phyloP scores from a whole-genome alignment of 192 early-diverging fungal species.

The Powellomyces hirtus region DNA sequence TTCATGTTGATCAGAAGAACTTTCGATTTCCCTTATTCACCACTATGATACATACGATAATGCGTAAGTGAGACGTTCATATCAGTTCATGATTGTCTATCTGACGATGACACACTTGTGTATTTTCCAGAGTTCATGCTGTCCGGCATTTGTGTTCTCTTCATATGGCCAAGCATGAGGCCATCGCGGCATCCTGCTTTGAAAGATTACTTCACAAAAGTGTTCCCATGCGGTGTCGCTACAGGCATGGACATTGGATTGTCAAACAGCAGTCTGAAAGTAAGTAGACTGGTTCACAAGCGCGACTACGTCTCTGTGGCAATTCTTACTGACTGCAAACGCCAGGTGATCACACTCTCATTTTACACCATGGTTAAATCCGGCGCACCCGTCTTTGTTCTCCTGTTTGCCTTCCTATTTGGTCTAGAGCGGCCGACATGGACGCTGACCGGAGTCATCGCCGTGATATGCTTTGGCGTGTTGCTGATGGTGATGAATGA shows the following conservation, averaged over 20 bases:
- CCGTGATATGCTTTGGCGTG: slow-evolving; percentile 77
- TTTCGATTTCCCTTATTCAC: slow-evolving; percentile 88
- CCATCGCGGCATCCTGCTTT: slow-evolving; percentile 55
- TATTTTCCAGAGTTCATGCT: slow-evolving; percentile 48
- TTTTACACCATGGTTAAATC: slow-evolving; percentile 82
- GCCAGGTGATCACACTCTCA: slow-evolving; percentile 77
- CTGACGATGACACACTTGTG: background rate
- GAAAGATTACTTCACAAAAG: slow-evolving; percentile 64
- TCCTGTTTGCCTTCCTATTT: slow-evolving; percentile 91
- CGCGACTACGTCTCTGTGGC: background rate
- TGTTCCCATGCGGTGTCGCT: slow-evolving; percentile 83
- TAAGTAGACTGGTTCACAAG: slow-evolving; percentile 1
- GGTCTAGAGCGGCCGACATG: slow-evolving; percentile 74
- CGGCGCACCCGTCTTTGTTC: slow-evolving; percentile 56
- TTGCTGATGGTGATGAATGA: slow-evolving; percentile 86
- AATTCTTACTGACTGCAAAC: no score
- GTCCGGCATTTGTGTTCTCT: slow-evolving; percentile 50
- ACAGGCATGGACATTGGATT: slow-evolving; percentile 89
- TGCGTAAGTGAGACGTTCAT: slow-evolving; percentile 39
- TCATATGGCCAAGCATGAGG: slow-evolving; percentile 58
- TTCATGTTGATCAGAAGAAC: slow-evolving; percentile 74
- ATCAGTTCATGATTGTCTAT: background rate
- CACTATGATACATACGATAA: slow-evolving; percentile 78
- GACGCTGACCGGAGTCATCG: slow-evolving; percentile 69
- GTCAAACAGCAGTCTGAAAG: slow-evolving; percentile 80